These are phyloP conservation scores for Peronospora farinosa DNA, from an alignment of 352 stramenopile species.

Conservation along the genomic window DNA sequence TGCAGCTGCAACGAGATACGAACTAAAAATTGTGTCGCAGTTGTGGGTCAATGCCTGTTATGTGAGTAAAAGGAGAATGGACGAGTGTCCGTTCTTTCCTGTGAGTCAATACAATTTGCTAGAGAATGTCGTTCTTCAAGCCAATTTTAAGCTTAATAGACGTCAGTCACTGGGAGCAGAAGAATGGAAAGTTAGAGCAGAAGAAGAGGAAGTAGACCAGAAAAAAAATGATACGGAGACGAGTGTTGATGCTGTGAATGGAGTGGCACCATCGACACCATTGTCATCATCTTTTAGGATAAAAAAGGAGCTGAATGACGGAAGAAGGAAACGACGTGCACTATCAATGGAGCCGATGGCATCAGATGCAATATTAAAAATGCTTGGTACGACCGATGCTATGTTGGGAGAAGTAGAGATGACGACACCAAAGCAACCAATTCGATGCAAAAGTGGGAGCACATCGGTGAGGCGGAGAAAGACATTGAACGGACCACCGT, in stretches of 20 bases:
- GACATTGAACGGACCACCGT: conserved; percentile 27
- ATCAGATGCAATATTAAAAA: conserved; percentile 10
- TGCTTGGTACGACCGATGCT: conserved; percentile 17
- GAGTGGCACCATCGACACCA: conserved; percentile 6
- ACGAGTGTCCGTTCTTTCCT: conserved; percentile 70
- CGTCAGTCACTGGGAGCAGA: conserved; percentile 22
- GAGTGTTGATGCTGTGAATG: neutral
- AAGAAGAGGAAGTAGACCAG: neutral
- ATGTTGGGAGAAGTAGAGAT: conserved; percentile 27
- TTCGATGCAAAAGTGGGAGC: conserved; percentile 18
- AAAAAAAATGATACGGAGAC: neutral
- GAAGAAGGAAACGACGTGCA: conserved; percentile 39
- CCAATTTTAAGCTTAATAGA: conserved; percentile 18
- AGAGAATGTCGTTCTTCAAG: neutral
- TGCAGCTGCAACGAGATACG: conserved; percentile 20
- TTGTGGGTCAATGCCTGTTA: conserved; percentile 82
- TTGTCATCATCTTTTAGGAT: conserved; percentile 12
- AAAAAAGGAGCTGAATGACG: conserved; percentile 13
- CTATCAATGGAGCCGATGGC: conserved; percentile 66
- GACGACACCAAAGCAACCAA: conserved; percentile 22
- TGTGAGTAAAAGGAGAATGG: conserved; percentile 59
- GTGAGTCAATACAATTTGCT: conserved; percentile 38
- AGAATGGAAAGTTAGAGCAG: conserved; percentile 3
- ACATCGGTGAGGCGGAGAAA: conserved; percentile 30
- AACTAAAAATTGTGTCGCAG: conserved; percentile 74